Percentiles rank a stretch among this genome's conserved stretches.
These are phyloP conservation scores for Capronia epimyces DNA, from an alignment of 2,329 filamentous ascomycete species.

Conservation along the genomic window DNA sequence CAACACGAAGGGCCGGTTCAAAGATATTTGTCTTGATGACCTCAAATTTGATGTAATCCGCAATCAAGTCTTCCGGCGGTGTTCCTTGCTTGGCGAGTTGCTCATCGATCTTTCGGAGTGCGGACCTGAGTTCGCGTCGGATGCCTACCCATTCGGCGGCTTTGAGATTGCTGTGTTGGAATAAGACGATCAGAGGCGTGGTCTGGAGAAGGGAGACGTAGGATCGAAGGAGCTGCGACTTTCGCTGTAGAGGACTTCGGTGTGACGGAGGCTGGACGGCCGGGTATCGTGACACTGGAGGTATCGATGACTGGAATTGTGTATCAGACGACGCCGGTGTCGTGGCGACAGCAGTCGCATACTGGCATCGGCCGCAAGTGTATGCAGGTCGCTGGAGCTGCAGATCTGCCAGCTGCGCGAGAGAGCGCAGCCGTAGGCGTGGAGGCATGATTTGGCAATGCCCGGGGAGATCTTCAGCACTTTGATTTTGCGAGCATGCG, in stretches of 20 bases:
- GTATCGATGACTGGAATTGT: conserved; percentile 40
- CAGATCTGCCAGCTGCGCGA: conserved; percentile 35
- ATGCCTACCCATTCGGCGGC: conserved; percentile 70
- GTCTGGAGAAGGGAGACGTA: conserved; percentile 86
- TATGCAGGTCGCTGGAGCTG: conserved; percentile 32
- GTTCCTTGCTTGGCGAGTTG: conserved; percentile 53
- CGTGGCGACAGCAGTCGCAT: conserved; percentile 43
- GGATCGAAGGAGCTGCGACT: conserved; percentile 78
- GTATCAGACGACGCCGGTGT: conserved; percentile 51
- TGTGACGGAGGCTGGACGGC: conserved; percentile 79
- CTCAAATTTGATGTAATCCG: conserved; percentile 66
- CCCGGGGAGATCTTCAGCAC: neutral
- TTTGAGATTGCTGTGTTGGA: conserved; percentile 73
- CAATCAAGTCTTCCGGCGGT: conserved; percentile 41
- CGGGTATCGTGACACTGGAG: conserved; percentile 49
- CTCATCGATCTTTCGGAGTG: conserved; percentile 61
- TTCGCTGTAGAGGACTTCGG: conserved; percentile 77
- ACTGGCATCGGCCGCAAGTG: conserved; percentile 34
- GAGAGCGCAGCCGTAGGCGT: conserved; percentile 43
- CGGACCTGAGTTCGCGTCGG: conserved; percentile 60
- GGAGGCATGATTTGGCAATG: conserved; percentile 54
- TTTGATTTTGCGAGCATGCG: no score
- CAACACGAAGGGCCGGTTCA: conserved; percentile 72
- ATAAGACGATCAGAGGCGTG: conserved; percentile 77
- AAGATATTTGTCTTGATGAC: conserved; percentile 88